phyloP scores from a whole-genome alignment of 1,284 basidiomycete species.

The Pascua sp. region DNA sequence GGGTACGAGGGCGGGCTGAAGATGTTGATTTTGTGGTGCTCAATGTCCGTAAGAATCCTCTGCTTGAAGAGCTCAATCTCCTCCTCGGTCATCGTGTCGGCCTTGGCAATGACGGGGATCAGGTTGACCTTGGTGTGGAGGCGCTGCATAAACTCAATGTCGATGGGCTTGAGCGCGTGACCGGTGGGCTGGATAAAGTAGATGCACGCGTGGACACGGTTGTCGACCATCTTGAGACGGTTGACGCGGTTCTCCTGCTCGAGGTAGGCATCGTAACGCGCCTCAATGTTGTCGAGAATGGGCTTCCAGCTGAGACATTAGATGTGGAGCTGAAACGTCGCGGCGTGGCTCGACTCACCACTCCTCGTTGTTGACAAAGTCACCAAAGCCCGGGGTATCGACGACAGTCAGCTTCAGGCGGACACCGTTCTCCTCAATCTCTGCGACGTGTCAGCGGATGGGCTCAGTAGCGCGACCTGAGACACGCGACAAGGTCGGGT shows the following conservation, averaged over 20 bases:
- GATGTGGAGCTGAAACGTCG: not conserved
- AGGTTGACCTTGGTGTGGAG: conserved; percentile 95
- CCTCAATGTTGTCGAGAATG: conserved; percentile 94
- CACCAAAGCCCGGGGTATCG: conserved; percentile 93
- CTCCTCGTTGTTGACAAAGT: conserved; percentile 97
- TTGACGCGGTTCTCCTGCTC: conserved; percentile 98
- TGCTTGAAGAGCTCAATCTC: conserved; percentile 88
- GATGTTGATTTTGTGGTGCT: conserved; percentile 88
- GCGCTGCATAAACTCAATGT: conserved; percentile 95
- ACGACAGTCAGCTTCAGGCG: conserved; percentile 93
- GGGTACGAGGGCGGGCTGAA: conserved; percentile 94
- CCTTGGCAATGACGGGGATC: conserved; percentile 94
- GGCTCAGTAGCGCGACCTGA: not conserved
- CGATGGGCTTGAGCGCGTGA: conserved; percentile 92
- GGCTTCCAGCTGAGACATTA: conserved; percentile 76
- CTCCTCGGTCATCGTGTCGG: conserved; percentile 93
- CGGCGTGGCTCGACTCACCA: conserved; percentile 57
- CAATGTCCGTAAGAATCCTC: conserved; percentile 83
- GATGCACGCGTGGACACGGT: conserved; percentile 64
- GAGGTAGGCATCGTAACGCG: conserved; percentile 90
- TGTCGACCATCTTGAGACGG: conserved; percentile 52
- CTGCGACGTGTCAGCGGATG: conserved; percentile 54
- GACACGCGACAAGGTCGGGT: not conserved
- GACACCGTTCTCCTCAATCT: conserved; percentile 96
- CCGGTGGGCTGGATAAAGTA: conserved; percentile 98